Conservation (phyloP, 441 rosid genomes). For the Populus tomentosa region DNA sequence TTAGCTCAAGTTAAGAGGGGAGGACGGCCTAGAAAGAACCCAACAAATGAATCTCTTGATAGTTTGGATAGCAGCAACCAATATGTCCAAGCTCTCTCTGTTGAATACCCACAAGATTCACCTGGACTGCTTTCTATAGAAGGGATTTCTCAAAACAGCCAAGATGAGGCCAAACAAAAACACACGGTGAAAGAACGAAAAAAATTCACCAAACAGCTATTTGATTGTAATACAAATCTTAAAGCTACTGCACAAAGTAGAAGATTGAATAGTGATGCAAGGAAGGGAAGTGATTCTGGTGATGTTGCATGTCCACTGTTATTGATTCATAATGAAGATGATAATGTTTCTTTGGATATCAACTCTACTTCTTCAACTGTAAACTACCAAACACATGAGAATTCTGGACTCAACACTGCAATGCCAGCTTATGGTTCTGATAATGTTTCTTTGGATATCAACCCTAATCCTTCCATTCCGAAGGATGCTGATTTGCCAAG, state of each 20-base stretch:
- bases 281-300: constrained; percentile 21
- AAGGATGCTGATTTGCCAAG: constrained; percentile 63
- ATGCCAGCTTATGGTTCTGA: constrained; percentile 19
- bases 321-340: constrained; percentile 31
- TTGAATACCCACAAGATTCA: constrained; percentile 44
- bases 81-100: constrained; percentile 37
- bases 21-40: constrained; percentile 56
- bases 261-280: constrained; percentile 28
- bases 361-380: neutral
- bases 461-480: constrained; percentile 27
- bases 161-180: constrained; percentile 27
- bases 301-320: constrained; percentile 20
- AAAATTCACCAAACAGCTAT: constrained; percentile 12
- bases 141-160: constrained; percentile 27
- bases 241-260: constrained; percentile 28
- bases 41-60: constrained; percentile 27
- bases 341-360: constrained; percentile 20
- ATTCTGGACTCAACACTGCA: constrained; percentile 14
- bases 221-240: constrained; percentile 26
- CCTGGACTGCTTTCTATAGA: constrained; percentile 29
- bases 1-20: constrained; percentile 28
- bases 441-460: constrained; percentile 18
- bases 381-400: constrained; percentile 20
- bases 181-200: constrained; percentile 21
- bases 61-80: constrained; percentile 28